Percentiles rank a stretch among this genome's conserved stretches.
These are phyloP conservation scores for Perkinsus marinus DNA, from an alignment of 169 alveolate species.

Conservation along the genomic window DNA sequence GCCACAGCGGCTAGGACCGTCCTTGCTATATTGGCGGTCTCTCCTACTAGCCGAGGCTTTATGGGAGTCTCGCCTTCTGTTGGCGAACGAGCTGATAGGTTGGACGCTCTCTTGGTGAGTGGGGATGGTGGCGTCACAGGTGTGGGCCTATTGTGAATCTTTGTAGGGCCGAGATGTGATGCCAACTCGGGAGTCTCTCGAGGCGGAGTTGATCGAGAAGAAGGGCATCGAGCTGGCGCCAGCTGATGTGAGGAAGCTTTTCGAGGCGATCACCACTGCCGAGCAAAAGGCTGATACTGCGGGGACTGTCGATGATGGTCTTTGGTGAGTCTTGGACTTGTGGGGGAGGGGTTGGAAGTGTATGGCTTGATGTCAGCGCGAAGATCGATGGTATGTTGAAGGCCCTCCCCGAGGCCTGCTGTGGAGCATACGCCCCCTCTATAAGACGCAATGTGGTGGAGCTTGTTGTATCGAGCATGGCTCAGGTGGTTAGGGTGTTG, in stretches of 20 bases:
- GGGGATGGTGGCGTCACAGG: background rate
- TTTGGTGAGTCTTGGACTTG: background rate
- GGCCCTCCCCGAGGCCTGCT: background rate
- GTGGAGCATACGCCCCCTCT: background rate
- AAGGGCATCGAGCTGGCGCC: background rate
- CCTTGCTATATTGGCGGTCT: background rate
- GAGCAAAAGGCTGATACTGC: background rate
- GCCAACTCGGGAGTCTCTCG: background rate
- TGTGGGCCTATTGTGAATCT: background rate
- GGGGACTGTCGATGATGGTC: background rate
- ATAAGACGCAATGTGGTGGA: background rate
- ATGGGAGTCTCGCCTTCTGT: background rate
- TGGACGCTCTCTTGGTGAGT: background rate
- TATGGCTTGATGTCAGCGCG: background rate
- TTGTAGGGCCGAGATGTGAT: background rate
- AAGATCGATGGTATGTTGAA: background rate
- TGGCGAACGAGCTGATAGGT: background rate
- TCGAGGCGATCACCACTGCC: background rate
- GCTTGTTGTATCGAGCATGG: background rate
- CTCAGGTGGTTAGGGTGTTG: background rate
- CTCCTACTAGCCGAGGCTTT: background rate
- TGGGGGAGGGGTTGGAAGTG: background rate
- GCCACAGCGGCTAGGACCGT: background rate
- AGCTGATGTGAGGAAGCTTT: background rate
- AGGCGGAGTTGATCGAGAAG: background rate